Conservation (phyloP, 2,329 filamentous ascomycete species). For the Monilinia vaccinii-corymbosi region DNA sequence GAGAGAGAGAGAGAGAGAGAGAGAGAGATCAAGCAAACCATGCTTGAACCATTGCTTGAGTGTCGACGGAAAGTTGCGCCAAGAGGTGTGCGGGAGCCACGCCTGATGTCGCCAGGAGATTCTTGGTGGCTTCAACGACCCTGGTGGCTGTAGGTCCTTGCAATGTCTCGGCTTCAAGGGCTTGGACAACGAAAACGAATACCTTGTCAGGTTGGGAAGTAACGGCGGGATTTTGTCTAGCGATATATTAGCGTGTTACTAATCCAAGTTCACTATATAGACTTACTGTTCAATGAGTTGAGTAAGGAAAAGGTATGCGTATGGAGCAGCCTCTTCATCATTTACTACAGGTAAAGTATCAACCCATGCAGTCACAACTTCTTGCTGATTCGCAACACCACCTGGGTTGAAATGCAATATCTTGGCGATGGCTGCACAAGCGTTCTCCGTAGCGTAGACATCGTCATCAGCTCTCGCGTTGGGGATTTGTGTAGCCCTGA, state of each 20-base stretch:
- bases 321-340: constrained; percentile 94
- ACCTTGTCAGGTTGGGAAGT: constrained; percentile 68
- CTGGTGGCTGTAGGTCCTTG: constrained; percentile 73
- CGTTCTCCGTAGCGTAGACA: constrained; percentile 95
- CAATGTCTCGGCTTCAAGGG: constrained; percentile 82
- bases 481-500: constrained; percentile 72
- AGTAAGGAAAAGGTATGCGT: constrained; percentile 85
- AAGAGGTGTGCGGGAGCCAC: constrained; percentile 70
- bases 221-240: constrained; percentile 77
- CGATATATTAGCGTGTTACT: constrained; percentile 25
- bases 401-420: constrained; percentile 82
- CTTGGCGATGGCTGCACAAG: constrained; percentile 92
- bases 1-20: no score
- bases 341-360: constrained; percentile 86
- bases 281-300: constrained; percentile 92
- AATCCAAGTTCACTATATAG: not conserved
- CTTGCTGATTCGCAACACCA: constrained; percentile 67
- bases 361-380: constrained; percentile 77
- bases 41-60: constrained; percentile 69
- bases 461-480: constrained; percentile 86
- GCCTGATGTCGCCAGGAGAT: constrained; percentile 62
- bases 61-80: constrained; percentile 65
- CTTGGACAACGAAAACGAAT: constrained; percentile 78
- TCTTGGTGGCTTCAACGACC: constrained; percentile 70
- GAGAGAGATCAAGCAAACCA: constrained; percentile 49